A percentile compares a stretch with the other conserved stretches of the same genome.
phyloP scores from a whole-genome alignment of 805 yeast species.

The Teunomyces aglyptinius region DNA sequence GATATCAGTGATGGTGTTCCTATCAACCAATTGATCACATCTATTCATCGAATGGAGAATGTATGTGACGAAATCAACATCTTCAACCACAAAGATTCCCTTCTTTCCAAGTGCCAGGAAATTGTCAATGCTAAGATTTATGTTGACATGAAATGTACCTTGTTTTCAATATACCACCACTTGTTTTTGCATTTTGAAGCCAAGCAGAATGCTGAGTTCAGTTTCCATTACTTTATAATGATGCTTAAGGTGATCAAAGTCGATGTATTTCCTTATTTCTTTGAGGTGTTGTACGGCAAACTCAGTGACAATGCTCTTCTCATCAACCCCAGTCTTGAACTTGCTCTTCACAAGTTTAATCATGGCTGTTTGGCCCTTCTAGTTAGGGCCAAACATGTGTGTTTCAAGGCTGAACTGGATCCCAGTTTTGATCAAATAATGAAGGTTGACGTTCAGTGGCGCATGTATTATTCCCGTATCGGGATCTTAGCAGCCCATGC shows the following conservation, averaged over 20 bases:
- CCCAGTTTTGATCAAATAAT: slow-evolving; percentile 11
- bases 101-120: slow-evolving; percentile 5
- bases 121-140: slow-evolving; percentile 11
- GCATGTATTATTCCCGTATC: slow-evolving; percentile 8
- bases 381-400: slow-evolving; percentile 16
- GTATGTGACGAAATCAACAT: slow-evolving; percentile 7
- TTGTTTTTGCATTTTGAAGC: slow-evolving; percentile 12
- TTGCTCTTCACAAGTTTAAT: slow-evolving; percentile 10
- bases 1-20: slow-evolving; percentile 15
- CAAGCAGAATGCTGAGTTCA: slow-evolving; percentile 8
- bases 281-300: slow-evolving; percentile 11
- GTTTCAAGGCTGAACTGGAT: slow-evolving; percentile 13
- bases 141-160: slow-evolving; percentile 11
- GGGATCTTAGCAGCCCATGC: slow-evolving; percentile 8
- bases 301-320: slow-evolving; percentile 8
- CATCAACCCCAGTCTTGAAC: slow-evolving; percentile 9
- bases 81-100: slow-evolving; percentile 3
- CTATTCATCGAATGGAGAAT: slow-evolving; percentile 9
- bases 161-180: slow-evolving; percentile 10
- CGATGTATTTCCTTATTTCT: slow-evolving; percentile 12
- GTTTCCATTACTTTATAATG: slow-evolving; percentile 9
- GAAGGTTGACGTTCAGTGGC: slow-evolving; percentile 9
- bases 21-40: slow-evolving; percentile 11
- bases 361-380: slow-evolving; percentile 18
- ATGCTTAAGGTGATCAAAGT: slow-evolving; percentile 8